These are phyloP conservation scores for Eimeria brunetti DNA, from an alignment of 169 alveolate genomes.

Conservation along the genomic window DNA sequence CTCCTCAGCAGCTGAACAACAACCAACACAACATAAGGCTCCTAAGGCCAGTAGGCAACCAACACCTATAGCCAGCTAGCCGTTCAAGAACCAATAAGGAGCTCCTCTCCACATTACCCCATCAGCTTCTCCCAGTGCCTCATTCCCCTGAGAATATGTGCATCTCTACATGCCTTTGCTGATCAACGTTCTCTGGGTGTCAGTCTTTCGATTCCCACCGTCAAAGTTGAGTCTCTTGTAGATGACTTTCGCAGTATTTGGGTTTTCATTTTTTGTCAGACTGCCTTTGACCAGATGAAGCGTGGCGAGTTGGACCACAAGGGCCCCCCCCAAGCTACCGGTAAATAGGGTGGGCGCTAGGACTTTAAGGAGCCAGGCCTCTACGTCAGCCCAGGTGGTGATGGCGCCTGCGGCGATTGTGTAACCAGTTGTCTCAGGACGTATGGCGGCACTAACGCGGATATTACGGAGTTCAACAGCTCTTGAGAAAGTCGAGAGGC, in stretches of 20 bases:
- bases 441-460: neutral
- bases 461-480: slow-evolving; percentile 29
- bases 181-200: neutral
- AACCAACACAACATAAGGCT: neutral
- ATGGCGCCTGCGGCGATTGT: slow-evolving; percentile 73
- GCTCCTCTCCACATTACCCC: neutral
- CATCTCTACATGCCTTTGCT: neutral
- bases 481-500: slow-evolving; percentile 27
- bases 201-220: neutral
- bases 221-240: neutral
- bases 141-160: too few species aligned
- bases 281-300: slow-evolving; percentile 66
- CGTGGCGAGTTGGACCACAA: slow-evolving; percentile 49
- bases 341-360: slow-evolving; percentile 67
- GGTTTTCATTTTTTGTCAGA: slow-evolving; percentile 12
- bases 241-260: slow-evolving; percentile 1
- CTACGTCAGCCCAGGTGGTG: slow-evolving; percentile 68
- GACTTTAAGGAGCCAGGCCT: slow-evolving; percentile 73
- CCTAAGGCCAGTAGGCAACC: neutral
- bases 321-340: slow-evolving; percentile 57
- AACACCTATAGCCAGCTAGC: neutral
- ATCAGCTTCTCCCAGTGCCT: neutral
- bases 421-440: slow-evolving; percentile 16
- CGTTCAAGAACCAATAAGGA: neutral
- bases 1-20: slow-evolving; percentile 49